Evolutionary conservation across 768 basidiomycete species (phyloP), one percentile per base, ranked within the genome.

Genomic region (Podaxis sp.): DNA sequence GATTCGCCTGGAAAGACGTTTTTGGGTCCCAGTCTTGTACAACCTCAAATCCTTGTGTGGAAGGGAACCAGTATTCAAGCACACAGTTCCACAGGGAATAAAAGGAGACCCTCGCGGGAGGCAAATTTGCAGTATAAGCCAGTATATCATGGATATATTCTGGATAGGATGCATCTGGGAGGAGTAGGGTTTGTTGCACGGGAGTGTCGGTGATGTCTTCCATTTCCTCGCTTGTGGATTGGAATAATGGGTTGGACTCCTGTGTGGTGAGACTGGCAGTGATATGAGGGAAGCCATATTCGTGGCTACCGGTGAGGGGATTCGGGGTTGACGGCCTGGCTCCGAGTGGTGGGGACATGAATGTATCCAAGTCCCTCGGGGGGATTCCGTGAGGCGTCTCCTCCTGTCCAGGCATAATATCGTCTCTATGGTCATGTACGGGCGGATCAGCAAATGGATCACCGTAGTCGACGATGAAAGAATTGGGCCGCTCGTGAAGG

Each of bases 41-140:
- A n/a, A 57, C 37, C 10, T 50, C 18, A 11, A 50, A 57, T 6
- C 56, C 56, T 21, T 47, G 35, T n/a, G 56, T 57, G 13, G 56
- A 50, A 23, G 56, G 56, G 46, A 57, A 57, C 56, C 56, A 57
- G 14, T 57, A 57, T 16, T 57, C 56, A 14, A 57, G 46, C 16
- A 57, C 18, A 25, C 50, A 36, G 25, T 23, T 47, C 56, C 56
- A 57, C 18, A 57, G 21, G 10, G 46, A 35, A 40, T 48, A 38
- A 32, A 21, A 57, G 10, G 36, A 27, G n/a, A 11, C 11, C 23
- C 46, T 48, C 13, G 27, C 44, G 16, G 44, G 44, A 11, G 42
- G 55, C 10, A 18, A 16, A 38, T 57, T 36, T 14, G 46, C 38
- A 10, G 37, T n/a, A 35, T 27, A 57, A 36, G 56, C 46, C 32